Base-by-base conservation (phyloP, 495 filamentous ascomycete genomes). In the Lasiosphaeria miniovina region DNA sequence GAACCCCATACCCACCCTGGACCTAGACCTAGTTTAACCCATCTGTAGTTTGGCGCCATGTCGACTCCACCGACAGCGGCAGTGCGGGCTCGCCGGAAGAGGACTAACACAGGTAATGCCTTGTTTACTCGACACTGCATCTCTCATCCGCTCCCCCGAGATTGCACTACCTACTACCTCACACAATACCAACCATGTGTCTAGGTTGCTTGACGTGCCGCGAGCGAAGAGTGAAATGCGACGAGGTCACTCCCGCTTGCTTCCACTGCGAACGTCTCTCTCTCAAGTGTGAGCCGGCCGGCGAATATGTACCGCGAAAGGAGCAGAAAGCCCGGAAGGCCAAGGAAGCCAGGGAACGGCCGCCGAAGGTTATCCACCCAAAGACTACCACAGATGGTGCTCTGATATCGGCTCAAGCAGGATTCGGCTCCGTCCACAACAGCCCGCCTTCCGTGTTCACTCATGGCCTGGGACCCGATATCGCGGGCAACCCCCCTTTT, bases 201-300 rank as follows among this genome's bases (percentile, higher is more conserved):
- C 8, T 46, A 57, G 63, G 63, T 6, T 65, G 63, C 53, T 54
- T 56, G 41, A 65, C 59, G 9, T 65, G 63, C 54, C 55, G 63
- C 17, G 33, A 55, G 9, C 36, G 52, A 24, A 51, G 52, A 24
- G 63, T 65, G 45, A 65, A 62, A 36, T 65, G 63, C 53, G 48
- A 62, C 34, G 59, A 65, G 34, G 51, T 12, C 4, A 36, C 53
- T 3, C 63, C 63, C 8, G 33, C 32, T 24, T 65, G 63, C 49
- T 35, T 10, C 14, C 52, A 57, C 12, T 62, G 54, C 40, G 33
- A 17, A 15, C 56, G 57, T 17, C 57, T 64, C 24, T 15, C 14
- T 14, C 57, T 56, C 33, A n/a, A 36, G 1, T 60, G 53, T 15
- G 33, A 55, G 32, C 57, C 52, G 57, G 49, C 34, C 32, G 48